Evolutionary conservation across 2,329 filamentous ascomycete species (phyloP).

Genomic region (Hymenoscyphus infarciens): DNA sequence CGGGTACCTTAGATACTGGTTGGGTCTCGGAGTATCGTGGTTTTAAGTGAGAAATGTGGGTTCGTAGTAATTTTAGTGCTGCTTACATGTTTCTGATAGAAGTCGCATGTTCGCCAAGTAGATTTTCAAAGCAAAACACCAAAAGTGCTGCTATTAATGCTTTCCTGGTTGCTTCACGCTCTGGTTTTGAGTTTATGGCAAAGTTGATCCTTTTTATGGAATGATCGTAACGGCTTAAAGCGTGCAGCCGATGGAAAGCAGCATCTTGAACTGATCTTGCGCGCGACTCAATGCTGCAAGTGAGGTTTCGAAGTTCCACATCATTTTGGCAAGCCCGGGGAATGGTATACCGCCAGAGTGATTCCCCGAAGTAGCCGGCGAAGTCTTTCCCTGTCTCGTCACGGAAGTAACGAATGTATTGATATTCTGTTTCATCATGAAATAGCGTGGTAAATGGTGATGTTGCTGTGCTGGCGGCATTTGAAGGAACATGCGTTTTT

Average conservation of each 20-base stretch:
- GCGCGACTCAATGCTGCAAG: neutral
- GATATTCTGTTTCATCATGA: constrained; percentile 18
- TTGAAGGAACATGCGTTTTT: neutral
- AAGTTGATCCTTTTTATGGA: constrained; percentile 20
- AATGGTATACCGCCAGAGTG: constrained; percentile 20
- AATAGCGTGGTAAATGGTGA: constrained; percentile 12
- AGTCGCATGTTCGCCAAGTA: constrained; percentile 20
- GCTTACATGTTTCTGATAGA: constrained; percentile 19
- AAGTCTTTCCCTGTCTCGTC: constrained; percentile 20
- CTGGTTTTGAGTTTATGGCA: constrained; percentile 8
- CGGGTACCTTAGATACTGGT: constrained; percentile 9
- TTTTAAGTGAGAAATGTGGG: constrained; percentile 11
- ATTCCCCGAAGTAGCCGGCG: constrained; percentile 15
- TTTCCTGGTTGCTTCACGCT: constrained; percentile 20
- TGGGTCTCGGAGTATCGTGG: neutral
- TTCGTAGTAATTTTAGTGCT: constrained; percentile 22
- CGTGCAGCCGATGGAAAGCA: constrained; percentile 21
- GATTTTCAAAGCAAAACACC: constrained; percentile 27
- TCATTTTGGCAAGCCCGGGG: constrained; percentile 10
- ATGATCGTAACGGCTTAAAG: constrained; percentile 23
- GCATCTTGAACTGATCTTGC: neutral
- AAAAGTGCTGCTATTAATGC: constrained; percentile 25
- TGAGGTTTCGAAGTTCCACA: neutral
- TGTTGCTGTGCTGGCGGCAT: neutral
- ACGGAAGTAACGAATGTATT: constrained; percentile 25